These are phyloP conservation scores for Penicillium herquei DNA, from an alignment of 495 filamentous ascomycete genomes.

Conservation along the genomic window DNA sequence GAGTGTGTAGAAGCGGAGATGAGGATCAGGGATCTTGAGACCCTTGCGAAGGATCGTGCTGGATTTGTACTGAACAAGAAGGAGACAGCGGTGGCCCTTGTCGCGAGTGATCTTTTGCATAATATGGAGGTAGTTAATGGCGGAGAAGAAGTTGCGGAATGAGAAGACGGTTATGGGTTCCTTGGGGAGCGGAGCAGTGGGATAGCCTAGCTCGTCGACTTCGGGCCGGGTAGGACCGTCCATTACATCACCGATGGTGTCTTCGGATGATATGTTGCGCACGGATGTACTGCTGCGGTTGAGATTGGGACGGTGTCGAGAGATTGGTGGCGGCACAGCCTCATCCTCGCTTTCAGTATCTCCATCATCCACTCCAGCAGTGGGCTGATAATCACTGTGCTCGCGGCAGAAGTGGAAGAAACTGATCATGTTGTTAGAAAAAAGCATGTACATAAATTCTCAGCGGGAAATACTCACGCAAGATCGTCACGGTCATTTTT, in stretches of 20 bases:
- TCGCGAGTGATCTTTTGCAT: conserved; percentile 96
- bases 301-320: conserved; percentile 47
- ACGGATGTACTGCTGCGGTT: conserved; percentile 23
- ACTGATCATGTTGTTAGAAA: conserved; percentile 26
- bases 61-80: conserved; percentile 93
- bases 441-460: neutral
- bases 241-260: conserved; percentile 32
- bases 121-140: conserved; percentile 89
- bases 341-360: conserved; percentile 59
- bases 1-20: conserved; percentile 88
- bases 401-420: conserved; percentile 87
- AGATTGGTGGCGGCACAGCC: conserved; percentile 80
- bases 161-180: conserved; percentile 87
- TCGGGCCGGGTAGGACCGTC: conserved; percentile 59
- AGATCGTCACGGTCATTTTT: conserved; percentile 80
- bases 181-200: conserved; percentile 58
- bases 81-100: conserved; percentile 89
- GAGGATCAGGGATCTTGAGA: conserved; percentile 83
- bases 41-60: conserved; percentile 84
- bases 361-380: conserved; percentile 24
- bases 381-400: conserved; percentile 43
- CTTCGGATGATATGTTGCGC: conserved; percentile 31
- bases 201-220: conserved; percentile 86
- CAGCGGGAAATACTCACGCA: conserved; percentile 52
- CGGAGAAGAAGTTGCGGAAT: conserved; percentile 89